These are phyloP conservation scores for Suillus occidentalis DNA, from an alignment of 768 basidiomycete genomes.

Conservation along the genomic window DNA sequence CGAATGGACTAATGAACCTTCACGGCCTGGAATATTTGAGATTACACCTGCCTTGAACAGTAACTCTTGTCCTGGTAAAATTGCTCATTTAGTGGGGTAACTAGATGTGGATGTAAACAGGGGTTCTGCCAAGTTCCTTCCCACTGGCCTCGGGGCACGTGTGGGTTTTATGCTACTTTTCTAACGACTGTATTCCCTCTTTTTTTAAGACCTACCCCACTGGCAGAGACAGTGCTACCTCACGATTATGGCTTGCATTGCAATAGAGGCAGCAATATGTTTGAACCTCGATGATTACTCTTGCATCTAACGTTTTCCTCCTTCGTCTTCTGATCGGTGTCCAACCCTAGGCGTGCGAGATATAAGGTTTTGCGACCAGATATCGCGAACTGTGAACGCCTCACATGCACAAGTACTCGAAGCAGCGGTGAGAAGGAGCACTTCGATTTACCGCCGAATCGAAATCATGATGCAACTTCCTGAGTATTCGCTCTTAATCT, in stretches of 20 bases:
- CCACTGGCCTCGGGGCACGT: neutral
- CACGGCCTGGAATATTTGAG: neutral
- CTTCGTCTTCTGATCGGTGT: neutral
- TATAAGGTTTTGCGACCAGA: neutral
- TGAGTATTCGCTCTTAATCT: neutral
- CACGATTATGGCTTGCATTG: no score
- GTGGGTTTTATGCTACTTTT: neutral
- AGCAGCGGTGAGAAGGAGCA: neutral
- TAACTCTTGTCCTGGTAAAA: neutral
- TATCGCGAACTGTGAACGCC: no score
- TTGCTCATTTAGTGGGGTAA: neutral
- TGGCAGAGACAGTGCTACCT: no score
- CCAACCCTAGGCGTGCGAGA: no score
- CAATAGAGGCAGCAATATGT: no score
- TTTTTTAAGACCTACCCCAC: no score
- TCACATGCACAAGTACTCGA: neutral
- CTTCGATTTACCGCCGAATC: neutral
- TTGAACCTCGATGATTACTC: no score
- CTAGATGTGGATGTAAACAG: neutral
- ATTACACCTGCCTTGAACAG: neutral
- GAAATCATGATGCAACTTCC: neutral
- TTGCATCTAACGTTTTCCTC: neutral
- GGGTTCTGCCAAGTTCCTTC: neutral
- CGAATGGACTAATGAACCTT: neutral
- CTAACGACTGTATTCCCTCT: neutral